Evolutionary conservation across 305 asterid genomes (phyloP).

Genomic region (Fraxinus greggii): DNA sequence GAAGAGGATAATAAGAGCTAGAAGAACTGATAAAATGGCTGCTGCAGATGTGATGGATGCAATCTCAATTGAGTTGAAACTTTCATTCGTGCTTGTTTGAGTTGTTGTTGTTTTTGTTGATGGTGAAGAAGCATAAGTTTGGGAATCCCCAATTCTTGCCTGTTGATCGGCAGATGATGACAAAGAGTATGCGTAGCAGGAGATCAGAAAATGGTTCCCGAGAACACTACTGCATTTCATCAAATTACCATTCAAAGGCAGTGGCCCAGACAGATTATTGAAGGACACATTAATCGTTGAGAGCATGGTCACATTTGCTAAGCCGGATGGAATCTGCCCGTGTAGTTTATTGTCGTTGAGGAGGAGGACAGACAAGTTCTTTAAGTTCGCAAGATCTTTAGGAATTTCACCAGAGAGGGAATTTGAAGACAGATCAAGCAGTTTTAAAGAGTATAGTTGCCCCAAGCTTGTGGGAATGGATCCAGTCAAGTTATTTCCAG

Average conservation of each 20-base stretch:
- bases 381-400: slow-evolving; percentile 35
- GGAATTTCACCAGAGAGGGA: slow-evolving; percentile 46
- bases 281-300: slow-evolving; percentile 38
- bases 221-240: slow-evolving; percentile 40
- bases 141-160: slow-evolving; percentile 32
- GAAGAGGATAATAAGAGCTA: slow-evolving; percentile 44
- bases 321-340: slow-evolving; percentile 42
- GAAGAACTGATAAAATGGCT: slow-evolving; percentile 43
- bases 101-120: neutral
- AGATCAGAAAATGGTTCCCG: slow-evolving; percentile 41
- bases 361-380: slow-evolving; percentile 36
- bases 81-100: slow-evolving; percentile 23
- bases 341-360: slow-evolving; percentile 45
- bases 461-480: slow-evolving; percentile 40
- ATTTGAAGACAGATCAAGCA: slow-evolving; percentile 46
- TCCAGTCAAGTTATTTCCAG: slow-evolving; percentile 47
- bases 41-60: slow-evolving; percentile 47
- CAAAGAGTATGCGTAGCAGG: slow-evolving; percentile 38
- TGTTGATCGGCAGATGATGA: slow-evolving; percentile 39
- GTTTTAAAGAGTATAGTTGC: slow-evolving; percentile 33
- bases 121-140: slow-evolving; percentile 21
- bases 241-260: slow-evolving; percentile 34
- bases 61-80: slow-evolving; percentile 48
- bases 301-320: slow-evolving; percentile 34
- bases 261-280: slow-evolving; percentile 50